Percentiles rank a stretch among this genome's conserved stretches.
Conservation (phyloP, 108 stramenopile species). For the Poteriospumella lacustris region DNA sequence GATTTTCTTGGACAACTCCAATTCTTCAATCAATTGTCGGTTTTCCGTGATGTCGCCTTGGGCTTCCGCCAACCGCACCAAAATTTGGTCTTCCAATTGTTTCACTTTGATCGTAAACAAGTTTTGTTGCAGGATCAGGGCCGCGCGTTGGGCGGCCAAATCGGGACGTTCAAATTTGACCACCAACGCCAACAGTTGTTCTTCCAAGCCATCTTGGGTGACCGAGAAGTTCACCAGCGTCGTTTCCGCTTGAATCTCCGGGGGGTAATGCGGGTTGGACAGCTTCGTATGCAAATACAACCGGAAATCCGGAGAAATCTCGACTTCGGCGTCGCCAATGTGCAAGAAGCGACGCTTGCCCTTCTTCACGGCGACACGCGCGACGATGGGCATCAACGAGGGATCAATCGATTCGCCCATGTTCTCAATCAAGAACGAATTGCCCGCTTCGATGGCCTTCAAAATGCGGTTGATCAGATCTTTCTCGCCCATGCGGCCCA, state of each 20-base stretch:
- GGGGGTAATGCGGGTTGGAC: conserved; percentile 59
- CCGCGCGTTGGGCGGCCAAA: conserved; percentile 38
- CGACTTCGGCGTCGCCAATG: conserved; percentile 55
- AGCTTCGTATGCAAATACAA: conserved; percentile 60
- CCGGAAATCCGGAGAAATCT: conserved; percentile 53
- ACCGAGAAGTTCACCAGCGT: conserved; percentile 49
- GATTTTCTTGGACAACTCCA: conserved; percentile 57
- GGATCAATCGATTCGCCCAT: conserved; percentile 52
- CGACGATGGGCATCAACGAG: conserved; percentile 42
- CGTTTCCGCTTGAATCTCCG: conserved; percentile 55
- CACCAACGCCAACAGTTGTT: conserved; percentile 45
- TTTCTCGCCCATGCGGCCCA: conserved; percentile 41
- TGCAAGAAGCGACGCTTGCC: conserved; percentile 42
- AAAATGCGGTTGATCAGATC: conserved; percentile 36
- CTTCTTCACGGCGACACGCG: conserved; percentile 40
- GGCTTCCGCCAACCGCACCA: conserved; percentile 54
- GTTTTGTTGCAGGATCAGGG: conserved; percentile 47
- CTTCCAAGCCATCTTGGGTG: conserved; percentile 44
- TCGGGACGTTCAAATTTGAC: conserved; percentile 45
- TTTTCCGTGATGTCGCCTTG: conserved; percentile 60
- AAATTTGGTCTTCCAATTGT: conserved; percentile 59
- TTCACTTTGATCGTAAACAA: conserved; percentile 43
- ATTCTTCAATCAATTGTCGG: conserved; percentile 54
- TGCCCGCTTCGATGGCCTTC: conserved; percentile 36
- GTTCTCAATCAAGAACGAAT: conserved; percentile 52